Conservation (phyloP, 371 early-diverging fungal species). For the Massospora cicadina region DNA sequence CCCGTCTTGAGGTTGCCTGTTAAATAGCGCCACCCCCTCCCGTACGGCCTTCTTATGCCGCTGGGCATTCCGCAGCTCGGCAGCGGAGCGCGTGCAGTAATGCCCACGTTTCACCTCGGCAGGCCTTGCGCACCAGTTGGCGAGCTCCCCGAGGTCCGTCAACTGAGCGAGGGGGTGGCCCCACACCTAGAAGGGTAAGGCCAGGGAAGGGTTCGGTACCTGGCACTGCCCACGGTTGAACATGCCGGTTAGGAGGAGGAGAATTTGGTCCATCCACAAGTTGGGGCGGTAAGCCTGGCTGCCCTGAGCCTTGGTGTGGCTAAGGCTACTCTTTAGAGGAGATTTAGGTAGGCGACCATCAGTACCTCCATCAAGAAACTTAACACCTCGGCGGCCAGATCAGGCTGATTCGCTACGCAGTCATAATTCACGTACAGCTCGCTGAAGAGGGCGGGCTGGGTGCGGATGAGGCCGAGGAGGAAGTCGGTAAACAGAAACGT, state of each 20-base stretch:
- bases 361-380: slow-evolving; percentile 5
- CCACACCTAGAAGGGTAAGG: neutral
- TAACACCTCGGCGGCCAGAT: neutral
- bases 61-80: slow-evolving; percentile 77
- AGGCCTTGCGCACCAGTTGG: neutral
- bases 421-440: slow-evolving; percentile 92
- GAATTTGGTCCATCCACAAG: slow-evolving; percentile 35
- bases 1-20: slow-evolving; percentile 4
- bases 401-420: slow-evolving; percentile 29
- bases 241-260: slow-evolving; percentile 30
- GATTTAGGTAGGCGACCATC: neutral
- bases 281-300: neutral
- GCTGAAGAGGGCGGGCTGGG: slow-evolving; percentile 48
- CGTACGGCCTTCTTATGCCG: slow-evolving; percentile 59
- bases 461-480: slow-evolving; percentile 28
- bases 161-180: neutral
- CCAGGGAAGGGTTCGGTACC: neutral
- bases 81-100: slow-evolving; percentile 52
- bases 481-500: slow-evolving; percentile 3
- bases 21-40: slow-evolving; percentile 19
- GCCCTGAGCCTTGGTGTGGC: neutral
- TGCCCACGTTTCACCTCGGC: slow-evolving; percentile 13
- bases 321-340: neutral
- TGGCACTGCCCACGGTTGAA: neutral
- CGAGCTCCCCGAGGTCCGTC: neutral